Evolutionary conservation across 164 flowering plant species (phyloP).

Genomic region (Vitis cinerea): DNA sequence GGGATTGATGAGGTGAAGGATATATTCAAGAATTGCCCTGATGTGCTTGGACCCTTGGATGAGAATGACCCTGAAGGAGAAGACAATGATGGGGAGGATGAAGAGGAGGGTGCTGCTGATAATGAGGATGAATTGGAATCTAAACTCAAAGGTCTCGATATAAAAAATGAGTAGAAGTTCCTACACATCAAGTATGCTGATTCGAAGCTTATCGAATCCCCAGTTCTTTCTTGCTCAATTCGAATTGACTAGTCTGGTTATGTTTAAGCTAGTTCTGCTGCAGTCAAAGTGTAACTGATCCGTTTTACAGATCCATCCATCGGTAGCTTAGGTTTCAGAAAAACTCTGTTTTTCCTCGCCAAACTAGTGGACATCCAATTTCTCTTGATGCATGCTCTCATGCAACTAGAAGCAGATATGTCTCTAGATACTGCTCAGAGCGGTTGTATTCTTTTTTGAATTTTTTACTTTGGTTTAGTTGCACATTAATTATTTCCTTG

Average conservation of each 20-base stretch:
- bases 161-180: conserved; percentile 34
- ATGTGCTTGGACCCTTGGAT: conserved; percentile 53
- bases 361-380: neutral
- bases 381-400: neutral
- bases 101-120: conserved; percentile 35
- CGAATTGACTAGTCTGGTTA: neutral
- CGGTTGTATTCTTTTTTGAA: neutral
- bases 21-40: conserved; percentile 39
- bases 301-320: neutral
- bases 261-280: conserved; percentile 5
- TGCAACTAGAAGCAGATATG: neutral
- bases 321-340: conserved; percentile 2
- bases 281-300: neutral
- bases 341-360: neutral
- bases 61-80: conserved; percentile 77
- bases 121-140: conserved; percentile 44
- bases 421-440: neutral
- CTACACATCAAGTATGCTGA: neutral
- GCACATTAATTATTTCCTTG: too few species aligned
- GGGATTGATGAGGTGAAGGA: conserved; percentile 56
- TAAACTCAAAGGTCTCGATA: conserved; percentile 45
- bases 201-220: neutral
- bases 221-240: neutral
- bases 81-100: conserved; percentile 46
- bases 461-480: too few species aligned